Base-by-base conservation (phyloP, 768 basidiomycete species). In the Mycena capillaripes region DNA sequence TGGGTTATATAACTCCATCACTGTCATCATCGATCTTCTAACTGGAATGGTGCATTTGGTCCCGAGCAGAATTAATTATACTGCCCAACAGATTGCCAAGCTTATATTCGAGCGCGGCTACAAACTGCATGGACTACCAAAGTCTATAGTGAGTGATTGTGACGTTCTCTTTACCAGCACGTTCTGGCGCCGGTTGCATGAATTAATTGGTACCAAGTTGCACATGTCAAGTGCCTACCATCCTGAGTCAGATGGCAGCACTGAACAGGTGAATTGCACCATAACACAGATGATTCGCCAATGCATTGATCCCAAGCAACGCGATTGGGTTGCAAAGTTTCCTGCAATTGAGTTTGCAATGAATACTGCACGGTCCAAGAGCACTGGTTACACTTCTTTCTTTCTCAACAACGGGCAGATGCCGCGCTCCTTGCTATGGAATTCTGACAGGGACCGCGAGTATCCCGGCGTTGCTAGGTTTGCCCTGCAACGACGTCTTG, bases 341-440 rank as follows among this genome's bases (percentile, higher is more conserved):
- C 63, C 63, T 3, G 50, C 50, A 1, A 53, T 64, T 6, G 63
- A 64, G 34, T 64, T 62, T 14, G 61, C 61, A 1, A 50, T 62
- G 4, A 62, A 62, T 7, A 34, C 61, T 0, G 61, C 61, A 3
- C 46, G 61, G n/a, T 62, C 61, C 6, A 46, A 62, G 16, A 62
- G 21, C 0, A 62, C 61, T 1, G 63, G 60, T 27, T 61, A 21
- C 21, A 30, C 60, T 19, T 44, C 60, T 11, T 61, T 61, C 60
- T 61, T 61, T 21, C 60, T 80, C 7, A 75, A 78, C 50, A 16
- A 65, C 17, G 75, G 79, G 3, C 57, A 65, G 0, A 62, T 75
- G 3, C 79, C 79, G 0, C 69, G 70, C 0, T 16, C 78, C 12
- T 53, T 80, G 17, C 68, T 75, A 4, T 75, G 75, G 44, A 55